A percentile compares a stretch with the other conserved stretches of the same genome.
These are phyloP conservation scores for Boletus smithii DNA, from an alignment of 1,284 basidiomycete genomes.

Conservation along the genomic window DNA sequence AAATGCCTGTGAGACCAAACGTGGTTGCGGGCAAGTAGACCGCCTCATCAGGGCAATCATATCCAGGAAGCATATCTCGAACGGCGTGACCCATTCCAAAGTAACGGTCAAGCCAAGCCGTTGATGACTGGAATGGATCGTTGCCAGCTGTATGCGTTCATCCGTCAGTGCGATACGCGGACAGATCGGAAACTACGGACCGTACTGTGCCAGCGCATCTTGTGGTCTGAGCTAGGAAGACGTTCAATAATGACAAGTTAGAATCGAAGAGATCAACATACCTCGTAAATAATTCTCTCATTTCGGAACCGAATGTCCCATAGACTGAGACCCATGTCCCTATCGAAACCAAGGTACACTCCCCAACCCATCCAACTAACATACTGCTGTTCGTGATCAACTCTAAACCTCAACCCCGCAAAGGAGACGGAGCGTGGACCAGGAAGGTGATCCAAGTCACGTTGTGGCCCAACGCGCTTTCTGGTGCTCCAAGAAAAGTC, in stretches of 20 bases:
- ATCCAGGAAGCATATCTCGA: constrained; percentile 56
- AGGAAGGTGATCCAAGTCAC: constrained; percentile 60
- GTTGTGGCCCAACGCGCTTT: constrained; percentile 37
- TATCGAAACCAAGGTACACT: constrained; percentile 58
- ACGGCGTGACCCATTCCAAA: constrained; percentile 62
- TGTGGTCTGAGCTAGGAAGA: constrained; percentile 48
- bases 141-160: constrained; percentile 44
- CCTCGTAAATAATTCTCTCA: constrained; percentile 65
- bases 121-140: constrained; percentile 61
- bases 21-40: constrained; percentile 57
- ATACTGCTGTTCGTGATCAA: constrained; percentile 52
- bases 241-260: not conserved
- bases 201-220: constrained; percentile 62
- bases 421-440: constrained; percentile 60
- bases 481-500: constrained; percentile 48
- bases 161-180: not conserved
- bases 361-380: constrained; percentile 67
- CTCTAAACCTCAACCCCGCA: constrained; percentile 54
- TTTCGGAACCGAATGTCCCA: constrained; percentile 64
- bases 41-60: constrained; percentile 64
- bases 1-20: constrained; percentile 42
- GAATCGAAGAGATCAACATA: constrained; percentile 15
- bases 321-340: constrained; percentile 64
- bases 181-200: constrained; percentile 25
- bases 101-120: constrained; percentile 63